phyloP scores from a whole-genome alignment of 371 early-diverging fungal genomes.

The Haplosporangium sp. region DNA sequence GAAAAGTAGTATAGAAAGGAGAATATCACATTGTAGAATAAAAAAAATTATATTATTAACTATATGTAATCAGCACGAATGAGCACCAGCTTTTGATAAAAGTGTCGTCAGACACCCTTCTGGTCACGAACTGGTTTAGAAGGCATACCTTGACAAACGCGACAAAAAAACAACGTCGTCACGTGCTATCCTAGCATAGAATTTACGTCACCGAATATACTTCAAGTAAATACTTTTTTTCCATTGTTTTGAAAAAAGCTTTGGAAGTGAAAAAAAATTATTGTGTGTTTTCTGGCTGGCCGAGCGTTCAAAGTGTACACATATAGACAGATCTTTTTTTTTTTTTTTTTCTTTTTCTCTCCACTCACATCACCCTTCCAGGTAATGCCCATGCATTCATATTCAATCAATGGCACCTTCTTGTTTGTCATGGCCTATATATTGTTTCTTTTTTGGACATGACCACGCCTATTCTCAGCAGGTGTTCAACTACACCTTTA shows the following conservation, averaged over 20 bases:
- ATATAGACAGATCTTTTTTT: background rate
- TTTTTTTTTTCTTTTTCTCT: constrained; percentile 2
- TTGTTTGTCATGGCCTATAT: background rate
- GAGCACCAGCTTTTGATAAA: too few relatives aligned
- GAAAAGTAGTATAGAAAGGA: background rate
- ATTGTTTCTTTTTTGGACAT: background rate
- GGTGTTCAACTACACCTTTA: background rate
- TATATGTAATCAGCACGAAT: too few relatives aligned
- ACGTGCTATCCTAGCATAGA: background rate
- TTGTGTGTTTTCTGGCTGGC: background rate
- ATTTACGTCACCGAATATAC: background rate
- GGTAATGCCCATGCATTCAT: constrained; percentile 6
- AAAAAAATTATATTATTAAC: too few relatives aligned
- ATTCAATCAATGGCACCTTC: background rate
- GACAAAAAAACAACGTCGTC: too few relatives aligned
- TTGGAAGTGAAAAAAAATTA: background rate
- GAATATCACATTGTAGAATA: too few relatives aligned
- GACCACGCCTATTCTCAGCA: background rate
- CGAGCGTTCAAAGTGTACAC: background rate
- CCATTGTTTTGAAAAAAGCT: constrained; percentile 5
- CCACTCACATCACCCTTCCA: constrained; percentile 7
- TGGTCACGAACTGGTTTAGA: too few relatives aligned
- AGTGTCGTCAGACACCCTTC: too few relatives aligned
- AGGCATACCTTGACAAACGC: too few relatives aligned
- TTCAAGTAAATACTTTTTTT: background rate